Evolutionary conservation across 2,329 filamentous ascomycete genomes (phyloP).

Genomic region (Fusarium transvaalense): DNA sequence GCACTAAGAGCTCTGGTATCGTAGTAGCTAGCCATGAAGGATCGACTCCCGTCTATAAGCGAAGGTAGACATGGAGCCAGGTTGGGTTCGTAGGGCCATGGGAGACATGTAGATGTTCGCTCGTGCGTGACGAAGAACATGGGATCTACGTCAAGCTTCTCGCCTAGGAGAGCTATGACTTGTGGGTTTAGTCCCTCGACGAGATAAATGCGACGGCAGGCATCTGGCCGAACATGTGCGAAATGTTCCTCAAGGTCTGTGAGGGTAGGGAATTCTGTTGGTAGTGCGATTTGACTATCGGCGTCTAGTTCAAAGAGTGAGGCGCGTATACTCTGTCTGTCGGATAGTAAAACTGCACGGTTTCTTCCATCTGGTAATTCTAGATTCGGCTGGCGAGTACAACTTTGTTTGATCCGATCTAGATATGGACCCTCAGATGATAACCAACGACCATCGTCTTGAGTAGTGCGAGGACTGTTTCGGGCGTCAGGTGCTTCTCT

Average conservation of each 20-base stretch:
- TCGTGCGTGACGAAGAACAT: constrained; percentile 15
- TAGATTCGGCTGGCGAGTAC: constrained; percentile 2
- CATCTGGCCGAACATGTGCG: neutral
- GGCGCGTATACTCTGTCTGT: constrained; percentile 3
- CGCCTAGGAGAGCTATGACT: constrained; percentile 3
- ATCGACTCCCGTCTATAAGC: constrained; percentile 4
- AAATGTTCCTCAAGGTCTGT: neutral
- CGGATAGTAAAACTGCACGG: neutral
- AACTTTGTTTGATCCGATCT: constrained; percentile 9
- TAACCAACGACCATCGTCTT: constrained; percentile 4
- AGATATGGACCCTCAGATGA: constrained; percentile 7
- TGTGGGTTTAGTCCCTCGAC: constrained; percentile 2
- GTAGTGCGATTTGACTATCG: neutral
- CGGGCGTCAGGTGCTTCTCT: neutral
- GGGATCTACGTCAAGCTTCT: constrained; percentile 7
- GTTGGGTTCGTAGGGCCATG: constrained; percentile 15
- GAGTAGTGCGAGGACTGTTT: neutral
- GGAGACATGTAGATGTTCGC: constrained; percentile 11
- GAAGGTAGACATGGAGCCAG: constrained; percentile 7
- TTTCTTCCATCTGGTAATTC: constrained; percentile 15
- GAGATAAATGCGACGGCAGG: neutral
- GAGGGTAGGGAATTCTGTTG: neutral
- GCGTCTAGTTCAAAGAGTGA: neutral
- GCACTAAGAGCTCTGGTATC: neutral
- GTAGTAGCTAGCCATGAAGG: constrained; percentile 9